Evolutionary conservation across 2,329 filamentous ascomycete genomes (phyloP), one percentile per base, ranked within the genome.

Genomic region (Alternaria gansuensis): DNA sequence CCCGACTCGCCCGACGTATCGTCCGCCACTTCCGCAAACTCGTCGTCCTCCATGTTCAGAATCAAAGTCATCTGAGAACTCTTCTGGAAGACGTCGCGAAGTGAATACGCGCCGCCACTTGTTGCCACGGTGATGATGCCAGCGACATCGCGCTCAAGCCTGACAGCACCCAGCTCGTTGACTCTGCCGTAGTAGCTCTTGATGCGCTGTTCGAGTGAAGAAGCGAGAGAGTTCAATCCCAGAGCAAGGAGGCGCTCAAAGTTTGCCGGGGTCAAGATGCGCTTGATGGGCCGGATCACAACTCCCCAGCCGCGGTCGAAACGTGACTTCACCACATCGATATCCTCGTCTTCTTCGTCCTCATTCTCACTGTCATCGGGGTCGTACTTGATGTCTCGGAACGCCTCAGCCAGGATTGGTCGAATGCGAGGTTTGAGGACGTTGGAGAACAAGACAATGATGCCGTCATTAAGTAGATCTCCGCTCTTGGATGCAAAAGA

Each of bases 11-110:
- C 74, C 48, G 79, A 75, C 31, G 82, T 78, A 39, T 83, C 79
- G 6, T 77, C 72, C 37, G 79, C 75, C 37, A 93, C 78, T 77
- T 95, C 92, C 46, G 94, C 91, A 91, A 93, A 97, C 78, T 97
- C 94, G 57, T 97, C 93, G 33, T 95, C 91, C 75, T 97, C 93
- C 92, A 97, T 96, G 68, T 93, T 94, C 74, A 94, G 88, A 14
- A 97, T 87, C 82, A 96, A 87, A 57, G 90, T 87, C 69, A 97
- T 89, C 82, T 97, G 92, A 59, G 85, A 84, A 57, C 90, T 91
- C 70, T 88, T 87, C 28, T 85, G 83, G 80, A 97, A 97, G 3
- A 85, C 79, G 72, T 96, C 93, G 31, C 92, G 83, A 34, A 95
- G 85, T 2, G 86, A 86, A 74, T 96, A 97, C 70, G 90, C 88